Base-by-base conservation (phyloP, 495 filamentous ascomycete species). In the Aspergillus bertholletiae region DNA sequence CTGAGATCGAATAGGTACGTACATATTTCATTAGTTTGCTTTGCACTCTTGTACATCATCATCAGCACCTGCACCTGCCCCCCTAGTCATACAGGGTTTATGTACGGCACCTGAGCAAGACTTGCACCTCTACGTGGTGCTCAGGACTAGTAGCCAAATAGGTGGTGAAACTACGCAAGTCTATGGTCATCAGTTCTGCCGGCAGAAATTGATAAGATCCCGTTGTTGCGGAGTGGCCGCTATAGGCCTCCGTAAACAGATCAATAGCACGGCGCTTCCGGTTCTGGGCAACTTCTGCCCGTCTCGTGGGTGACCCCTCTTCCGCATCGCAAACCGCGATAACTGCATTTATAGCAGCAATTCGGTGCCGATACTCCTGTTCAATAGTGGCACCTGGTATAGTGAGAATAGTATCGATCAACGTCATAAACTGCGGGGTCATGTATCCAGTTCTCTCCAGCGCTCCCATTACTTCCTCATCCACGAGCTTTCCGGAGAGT, bases 281-380 rank as follows among this genome's bases (percentile, higher is more conserved):
- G n/a, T 65, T 65, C 56, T 51, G 18, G 8, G 50, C 20, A 12
- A 15, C 18, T 21, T 27, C 4, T 48, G 46, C 41, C 26, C 46
- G 54, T 51, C 46, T 48, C 20, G 56, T 60, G 44, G 60, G 55
- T 21, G 52, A 46, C 17, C 61, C 62, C 46, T 70, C 60, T 64
- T 61, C 57, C 54, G 53, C 55, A 65, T 62, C 66, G 63, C 53
- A 72, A 34, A 66, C 62, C 26, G 54, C 54, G 54, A 57, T 66
- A 32, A 68, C 63, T 41, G 56, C 54, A 59, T 72, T 60, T 30
- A 70, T 66, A 20, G 54, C 59, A 34, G 27, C 23, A 51, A 68
- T 70, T 37, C 58, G 43, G 23, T 60, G 53, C 57, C 62, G 43
- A 45, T 60, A 58, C 47, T 71, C 66, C 53, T 47, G 45, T 46